A percentile compares a stretch with the other conserved stretches of the same genome.
phyloP scores from a whole-genome alignment of 148 eudicot species.

The Beta vulgaris region DNA sequence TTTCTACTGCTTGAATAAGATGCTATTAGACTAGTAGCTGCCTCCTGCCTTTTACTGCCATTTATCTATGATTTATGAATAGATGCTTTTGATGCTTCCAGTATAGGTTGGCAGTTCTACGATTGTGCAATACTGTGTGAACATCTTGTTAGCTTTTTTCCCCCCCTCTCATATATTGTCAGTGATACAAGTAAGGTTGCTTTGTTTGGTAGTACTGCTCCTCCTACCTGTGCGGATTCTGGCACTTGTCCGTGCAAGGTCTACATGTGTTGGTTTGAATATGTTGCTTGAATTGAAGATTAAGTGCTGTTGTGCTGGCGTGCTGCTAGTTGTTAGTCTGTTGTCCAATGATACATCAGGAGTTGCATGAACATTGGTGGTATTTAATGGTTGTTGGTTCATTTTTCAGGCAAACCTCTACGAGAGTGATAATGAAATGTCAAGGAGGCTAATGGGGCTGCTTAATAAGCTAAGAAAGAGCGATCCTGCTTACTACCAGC shows the following conservation, averaged over 20 bases:
- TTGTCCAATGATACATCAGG: not conserved
- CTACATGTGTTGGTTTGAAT: not conserved
- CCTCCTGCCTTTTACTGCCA: not conserved
- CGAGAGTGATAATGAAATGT: conserved; percentile 62
- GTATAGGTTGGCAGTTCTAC: not conserved
- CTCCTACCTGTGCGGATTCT: not conserved
- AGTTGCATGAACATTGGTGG: not conserved
- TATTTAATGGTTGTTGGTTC: conserved; percentile 17
- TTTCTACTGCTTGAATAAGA: no score
- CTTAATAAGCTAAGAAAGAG: conserved; percentile 57
- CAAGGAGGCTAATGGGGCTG: conserved; percentile 65
- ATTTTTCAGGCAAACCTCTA: conserved; percentile 49
- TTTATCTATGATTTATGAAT: not conserved
- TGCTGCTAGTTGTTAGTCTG: not conserved
- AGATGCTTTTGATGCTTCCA: not conserved
- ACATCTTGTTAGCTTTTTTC: not conserved
- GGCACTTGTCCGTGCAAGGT: not conserved
- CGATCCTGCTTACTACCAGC: conserved; percentile 72
- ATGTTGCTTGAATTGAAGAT: conserved; percentile 13
- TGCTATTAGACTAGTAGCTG: not conserved
- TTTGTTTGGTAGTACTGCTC: not conserved
- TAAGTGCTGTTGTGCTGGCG: not conserved
- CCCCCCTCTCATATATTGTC: not conserved
- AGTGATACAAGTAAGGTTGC: not conserved
- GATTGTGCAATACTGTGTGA: not conserved